Evolutionary conservation across 2,329 filamentous ascomycete species (phyloP).

Genomic region (Cladobotryum mycophilum): DNA sequence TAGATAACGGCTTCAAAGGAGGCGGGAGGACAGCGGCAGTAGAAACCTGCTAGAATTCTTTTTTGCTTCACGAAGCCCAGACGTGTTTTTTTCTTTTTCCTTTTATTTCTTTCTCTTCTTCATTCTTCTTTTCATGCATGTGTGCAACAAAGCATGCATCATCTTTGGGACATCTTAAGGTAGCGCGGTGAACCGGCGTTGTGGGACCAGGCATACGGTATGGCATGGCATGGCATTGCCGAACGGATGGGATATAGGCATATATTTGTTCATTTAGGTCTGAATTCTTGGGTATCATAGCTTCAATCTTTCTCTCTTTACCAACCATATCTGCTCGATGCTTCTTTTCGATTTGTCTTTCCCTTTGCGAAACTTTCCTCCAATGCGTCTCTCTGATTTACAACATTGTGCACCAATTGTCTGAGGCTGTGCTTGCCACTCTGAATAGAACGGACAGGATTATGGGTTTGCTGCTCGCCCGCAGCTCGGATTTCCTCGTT

Average conservation of each 20-base stretch:
- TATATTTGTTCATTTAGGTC: not conserved
- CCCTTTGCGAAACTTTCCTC: conserved; percentile 88
- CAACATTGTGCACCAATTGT: conserved; percentile 78
- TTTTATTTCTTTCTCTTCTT: not conserved
- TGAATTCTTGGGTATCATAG: not conserved
- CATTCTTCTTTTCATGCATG: not conserved
- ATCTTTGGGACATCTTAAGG: not conserved
- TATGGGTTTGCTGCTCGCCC: conserved; percentile 67
- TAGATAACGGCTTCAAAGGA: conserved; percentile 35
- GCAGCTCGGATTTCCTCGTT: conserved; percentile 71
- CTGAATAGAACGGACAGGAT: conserved; percentile 77
- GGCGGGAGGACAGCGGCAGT: conserved; percentile 41
- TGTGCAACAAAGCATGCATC: not conserved
- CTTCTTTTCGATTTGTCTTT: conserved; percentile 72
- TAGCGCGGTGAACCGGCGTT: conserved; percentile 12
- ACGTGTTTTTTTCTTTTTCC: conserved; percentile 4
- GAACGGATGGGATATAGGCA: not conserved
- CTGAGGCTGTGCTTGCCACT: conserved; percentile 79
- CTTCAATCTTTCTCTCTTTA: not conserved
- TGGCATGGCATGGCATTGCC: not conserved
- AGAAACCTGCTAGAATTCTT: conserved; percentile 40
- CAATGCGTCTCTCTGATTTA: conserved; percentile 75
- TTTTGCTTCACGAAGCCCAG: conserved; percentile 7
- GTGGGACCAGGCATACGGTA: not conserved
- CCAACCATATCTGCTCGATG: conserved; percentile 81